Base-by-base conservation (phyloP, 1,284 basidiomycete genomes). In the Austroboletus novae-zelandiae region DNA sequence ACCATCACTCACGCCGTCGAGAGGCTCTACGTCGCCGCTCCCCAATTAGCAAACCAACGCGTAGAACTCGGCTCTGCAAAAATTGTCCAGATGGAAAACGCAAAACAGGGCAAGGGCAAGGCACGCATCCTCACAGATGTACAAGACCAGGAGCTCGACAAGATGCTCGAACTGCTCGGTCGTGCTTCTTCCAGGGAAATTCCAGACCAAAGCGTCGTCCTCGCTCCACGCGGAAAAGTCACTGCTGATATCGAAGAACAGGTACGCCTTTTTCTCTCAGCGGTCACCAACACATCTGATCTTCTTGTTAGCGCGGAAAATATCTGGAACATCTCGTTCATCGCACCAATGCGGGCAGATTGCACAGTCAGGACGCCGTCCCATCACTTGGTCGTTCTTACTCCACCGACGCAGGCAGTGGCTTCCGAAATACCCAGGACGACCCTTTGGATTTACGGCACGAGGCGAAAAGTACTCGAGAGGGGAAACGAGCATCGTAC, bases 1-100 rank as follows among this genome's bases (percentile, higher is more conserved):
- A 77, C 80, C 6, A 83, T 96, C 37, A 83, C 89, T 0, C 78
- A 81, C 63, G 92, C 93, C 18, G 94, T 97, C 57, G 93, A 94
- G 62, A 76, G 92, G 25, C 71, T 96, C 10, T 91, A 94, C 65
- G 67, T 80, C 14, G 85, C 88, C 29, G 84, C 90, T 1, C 93
- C 94, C 0, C 91, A 94, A 65, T 69, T 95, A 37, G 81, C 88
- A 51, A 86, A 91, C 61, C 94, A 96, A 66, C 82, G 94, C 1
- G 90, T 90, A 11, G 91, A 93, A 63, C 76, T 94, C 47, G 84
- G 86, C 57, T 75, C 76, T 20, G 71, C 78, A 23, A 89, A 89
- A 65, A 59, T 81, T 15, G 76, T 77, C 11, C 74, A 86, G 64
- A 78, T 88, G 76, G 82, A 88, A 66, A 74, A 74, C 40, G 87